Evolutionary conservation across 495 filamentous ascomycete genomes (phyloP).

Genomic region (Sporormia fimetaria): DNA sequence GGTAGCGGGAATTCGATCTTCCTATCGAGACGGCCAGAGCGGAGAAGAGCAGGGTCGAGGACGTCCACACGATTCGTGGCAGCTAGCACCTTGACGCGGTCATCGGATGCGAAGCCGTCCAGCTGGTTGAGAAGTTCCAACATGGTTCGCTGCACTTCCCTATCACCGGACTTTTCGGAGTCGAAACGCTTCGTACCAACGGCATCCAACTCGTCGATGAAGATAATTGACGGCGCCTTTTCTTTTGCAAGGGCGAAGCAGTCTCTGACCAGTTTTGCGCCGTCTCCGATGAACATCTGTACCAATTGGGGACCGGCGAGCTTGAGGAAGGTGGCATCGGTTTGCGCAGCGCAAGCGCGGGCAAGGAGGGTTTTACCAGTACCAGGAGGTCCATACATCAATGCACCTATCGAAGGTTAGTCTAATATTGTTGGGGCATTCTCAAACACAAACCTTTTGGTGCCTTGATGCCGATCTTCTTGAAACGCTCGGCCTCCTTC

Average conservation of each 20-base stretch:
- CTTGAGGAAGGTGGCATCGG: slow-evolving; percentile 97
- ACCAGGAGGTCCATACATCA: slow-evolving; percentile 98
- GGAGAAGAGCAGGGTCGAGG: slow-evolving; percentile 84
- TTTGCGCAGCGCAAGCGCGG: slow-evolving; percentile 93
- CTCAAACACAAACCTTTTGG: slow-evolving; percentile 64
- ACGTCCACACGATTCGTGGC: slow-evolving; percentile 98
- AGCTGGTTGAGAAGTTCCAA: slow-evolving; percentile 97
- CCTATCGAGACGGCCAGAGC: slow-evolving; percentile 88
- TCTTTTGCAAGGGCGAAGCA: slow-evolving; percentile 97
- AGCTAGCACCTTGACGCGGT: slow-evolving; percentile 96
- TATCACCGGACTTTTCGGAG: slow-evolving; percentile 93
- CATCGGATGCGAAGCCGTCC: slow-evolving; percentile 96
- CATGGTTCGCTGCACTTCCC: slow-evolving; percentile 98
- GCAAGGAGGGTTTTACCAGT: slow-evolving; percentile 95
- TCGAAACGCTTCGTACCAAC: slow-evolving; percentile 98
- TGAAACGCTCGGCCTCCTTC: slow-evolving; percentile 98
- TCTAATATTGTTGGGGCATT: neutral
- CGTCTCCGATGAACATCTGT: slow-evolving; percentile 99
- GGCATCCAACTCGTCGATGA: slow-evolving; percentile 97
- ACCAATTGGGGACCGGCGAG: slow-evolving; percentile 97
- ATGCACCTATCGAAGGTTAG: slow-evolving; percentile 19
- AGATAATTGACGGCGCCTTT: slow-evolving; percentile 97
- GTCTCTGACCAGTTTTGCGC: slow-evolving; percentile 93
- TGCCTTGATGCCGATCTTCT: slow-evolving; percentile 99
- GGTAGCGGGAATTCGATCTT: slow-evolving; percentile 99